Evolutionary conservation across 2,329 filamentous ascomycete species (phyloP).

Genomic region (Hortaea sp.): DNA sequence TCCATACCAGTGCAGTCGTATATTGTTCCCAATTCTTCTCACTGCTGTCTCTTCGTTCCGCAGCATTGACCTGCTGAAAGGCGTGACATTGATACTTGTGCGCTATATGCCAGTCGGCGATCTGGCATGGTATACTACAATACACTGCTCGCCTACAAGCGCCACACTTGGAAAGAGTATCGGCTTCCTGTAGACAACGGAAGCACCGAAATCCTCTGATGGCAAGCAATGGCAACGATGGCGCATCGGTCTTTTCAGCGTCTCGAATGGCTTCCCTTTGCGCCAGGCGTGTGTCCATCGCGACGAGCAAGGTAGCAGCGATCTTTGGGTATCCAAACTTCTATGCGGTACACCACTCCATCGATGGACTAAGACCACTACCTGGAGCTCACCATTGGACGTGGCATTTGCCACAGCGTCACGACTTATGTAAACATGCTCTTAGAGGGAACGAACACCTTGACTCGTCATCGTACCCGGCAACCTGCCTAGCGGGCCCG

Average conservation of each 20-base stretch:
- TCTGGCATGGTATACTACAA: slow-evolving; percentile 1
- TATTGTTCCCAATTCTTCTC: neutral
- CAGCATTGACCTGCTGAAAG: neutral
- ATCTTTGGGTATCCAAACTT: too few relatives aligned
- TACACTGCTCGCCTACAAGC: neutral
- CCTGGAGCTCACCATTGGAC: too few relatives aligned
- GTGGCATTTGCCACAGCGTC: too few relatives aligned
- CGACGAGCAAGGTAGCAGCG: neutral
- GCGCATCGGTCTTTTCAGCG: neutral
- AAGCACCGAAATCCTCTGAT: slow-evolving; percentile 3
- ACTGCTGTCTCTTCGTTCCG: neutral
- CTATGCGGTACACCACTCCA: too few relatives aligned
- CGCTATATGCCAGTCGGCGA: neutral
- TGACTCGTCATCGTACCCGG: too few relatives aligned
- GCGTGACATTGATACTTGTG: slow-evolving; percentile 1
- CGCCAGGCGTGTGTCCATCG: slow-evolving; percentile 1
- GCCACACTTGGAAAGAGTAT: neutral
- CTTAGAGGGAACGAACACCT: too few relatives aligned
- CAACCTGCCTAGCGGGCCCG: too few relatives aligned
- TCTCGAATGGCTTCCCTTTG: slow-evolving; percentile 1
- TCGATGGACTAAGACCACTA: too few relatives aligned
- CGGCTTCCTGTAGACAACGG: neutral
- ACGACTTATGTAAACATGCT: too few relatives aligned
- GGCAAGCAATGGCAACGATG: neutral
- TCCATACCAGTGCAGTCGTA: neutral